Base-by-base conservation (phyloP, 805 yeast species). In the Nakazawaea wickerhamii region DNA sequence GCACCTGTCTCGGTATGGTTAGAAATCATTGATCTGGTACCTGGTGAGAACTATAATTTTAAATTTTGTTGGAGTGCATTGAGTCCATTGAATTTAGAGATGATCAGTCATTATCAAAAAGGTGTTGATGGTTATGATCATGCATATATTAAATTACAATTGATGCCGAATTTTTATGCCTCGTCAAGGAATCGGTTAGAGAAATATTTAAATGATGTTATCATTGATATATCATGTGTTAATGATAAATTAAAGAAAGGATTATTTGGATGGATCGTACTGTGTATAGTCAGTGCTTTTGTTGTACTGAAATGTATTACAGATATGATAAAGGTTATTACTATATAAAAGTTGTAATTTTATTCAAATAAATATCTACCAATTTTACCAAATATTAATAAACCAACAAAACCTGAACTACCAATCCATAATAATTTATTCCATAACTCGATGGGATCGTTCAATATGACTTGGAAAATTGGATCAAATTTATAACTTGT, bases 381-480 rank as follows among this genome's bases (percentile, higher is more conserved):
- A 41, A 82, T 54, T 56, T 81, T 81, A 15, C 90, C 88, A 60
- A 82, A 80, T 20, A 82, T 69, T 30, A 83, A 67, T 36, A 77
- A 64, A 0, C 84, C 83, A 50, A 81, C 69, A 61, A 81, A 83
- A 56, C 77, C 75, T 61, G 80, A 79, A 55, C 85, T 75, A 3
- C 75, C 80, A 32, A 75, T 61, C 74, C 79, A 77, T 25, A 79
- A 61, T 55, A 73, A 58, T 23, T 68, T 64, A 1, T 79, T 76
- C 34, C 55, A 36, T 4, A 41, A 20, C 35, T 57, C 54, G 7
- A 27, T 13, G 32, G 50, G 46, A 9, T 27, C 27, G n/a, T 43
- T 30, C 11, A 36, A 36, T 13, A 5, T 13, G 27, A n/a, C 13
- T 34, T 33, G 22, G 37, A 42, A 13, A 25, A 5, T 22, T 33